Evolutionary conservation across 371 early-diverging fungal genomes (phyloP), one percentile per base, ranked within the genome.

Genomic region (Syncephalis plumigaleata): DNA sequence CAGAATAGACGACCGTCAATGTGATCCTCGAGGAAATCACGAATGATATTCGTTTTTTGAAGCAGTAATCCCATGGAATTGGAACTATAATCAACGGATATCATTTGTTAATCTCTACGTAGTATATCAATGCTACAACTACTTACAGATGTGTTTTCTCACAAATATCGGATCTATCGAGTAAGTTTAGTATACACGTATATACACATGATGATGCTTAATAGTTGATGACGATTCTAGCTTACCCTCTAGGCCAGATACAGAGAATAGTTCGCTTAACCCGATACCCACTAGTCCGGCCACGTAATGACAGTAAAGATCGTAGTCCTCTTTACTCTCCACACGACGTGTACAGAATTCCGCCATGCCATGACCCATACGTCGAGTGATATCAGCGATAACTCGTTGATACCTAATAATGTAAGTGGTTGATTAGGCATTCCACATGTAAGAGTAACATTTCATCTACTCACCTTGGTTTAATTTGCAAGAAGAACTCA

Each of bases 211-310:
- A 39, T 25, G 9, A 27, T 17, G 16, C 26, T 26, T 16, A 37
- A 15, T 15, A 39, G 39, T 11, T 18, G 3, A 2, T 15, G 31
- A 20, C 23, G 23, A 44, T 16, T 9, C 13, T 39, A 39, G 15
- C 1, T 27, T 40, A 50, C 67, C 64, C 68, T 94, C 95, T 44
- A 93, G 73, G 2, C 84, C 84, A 17, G 89, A 86, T 17, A 78
- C 85, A 23, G 74, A 67, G 66, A 97, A 95, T 50, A 97, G 72
- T 48, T 80, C 72, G 43, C 87, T 90, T 46, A 97, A 67, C 27
- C 95, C 97, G 54, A 83, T 67, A 1, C 97, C 97, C 24, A 95
- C 94, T 23, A 97, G 74, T 31, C 97, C 97, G 27, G 97, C 97
- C 21, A 92, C 97, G 63, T 93, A 94, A 61, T 95, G 87, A 54